Conservation (phyloP, 2,329 filamentous ascomycete species). For the Chaetothyriales sp. region DNA sequence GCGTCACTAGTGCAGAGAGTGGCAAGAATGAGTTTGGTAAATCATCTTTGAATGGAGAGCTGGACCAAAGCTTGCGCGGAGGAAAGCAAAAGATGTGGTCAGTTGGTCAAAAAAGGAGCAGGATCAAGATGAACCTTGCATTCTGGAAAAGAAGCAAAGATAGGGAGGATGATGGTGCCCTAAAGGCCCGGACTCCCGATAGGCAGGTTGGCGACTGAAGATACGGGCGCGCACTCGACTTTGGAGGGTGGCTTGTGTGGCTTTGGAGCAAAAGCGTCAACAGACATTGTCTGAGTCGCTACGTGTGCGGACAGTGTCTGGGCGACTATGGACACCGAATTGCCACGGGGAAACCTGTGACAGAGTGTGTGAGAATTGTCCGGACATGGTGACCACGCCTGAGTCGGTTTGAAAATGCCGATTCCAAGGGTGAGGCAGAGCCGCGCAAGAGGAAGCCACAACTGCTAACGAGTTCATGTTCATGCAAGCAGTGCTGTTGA, state of each 20-base stretch:
- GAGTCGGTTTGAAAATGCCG: neutral
- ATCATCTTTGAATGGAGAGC: slow-evolving; percentile 14
- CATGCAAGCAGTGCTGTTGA: neutral
- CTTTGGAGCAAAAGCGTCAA: neutral
- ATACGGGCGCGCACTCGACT: neutral
- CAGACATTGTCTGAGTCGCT: neutral
- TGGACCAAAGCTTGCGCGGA: slow-evolving; percentile 6
- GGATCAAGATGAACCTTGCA: slow-evolving; percentile 11
- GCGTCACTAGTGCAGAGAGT: slow-evolving; percentile 12
- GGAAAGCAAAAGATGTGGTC: slow-evolving; percentile 11
- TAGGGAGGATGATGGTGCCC: neutral
- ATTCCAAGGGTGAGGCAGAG: neutral
- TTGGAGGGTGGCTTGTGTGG: neutral
- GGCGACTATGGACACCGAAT: neutral
- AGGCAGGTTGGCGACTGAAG: neutral
- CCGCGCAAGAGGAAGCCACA: neutral
- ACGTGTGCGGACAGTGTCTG: neutral
- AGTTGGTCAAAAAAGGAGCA: slow-evolving; percentile 12
- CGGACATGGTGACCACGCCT: neutral
- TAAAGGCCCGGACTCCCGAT: neutral
- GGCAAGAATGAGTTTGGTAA: slow-evolving; percentile 15
- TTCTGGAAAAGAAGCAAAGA: slow-evolving; percentile 1
- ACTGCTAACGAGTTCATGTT: neutral
- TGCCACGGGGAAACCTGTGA: neutral
- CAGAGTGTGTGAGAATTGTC: neutral